Conservation (phyloP, 345 rosid species). For the Brassica incana region DNA sequence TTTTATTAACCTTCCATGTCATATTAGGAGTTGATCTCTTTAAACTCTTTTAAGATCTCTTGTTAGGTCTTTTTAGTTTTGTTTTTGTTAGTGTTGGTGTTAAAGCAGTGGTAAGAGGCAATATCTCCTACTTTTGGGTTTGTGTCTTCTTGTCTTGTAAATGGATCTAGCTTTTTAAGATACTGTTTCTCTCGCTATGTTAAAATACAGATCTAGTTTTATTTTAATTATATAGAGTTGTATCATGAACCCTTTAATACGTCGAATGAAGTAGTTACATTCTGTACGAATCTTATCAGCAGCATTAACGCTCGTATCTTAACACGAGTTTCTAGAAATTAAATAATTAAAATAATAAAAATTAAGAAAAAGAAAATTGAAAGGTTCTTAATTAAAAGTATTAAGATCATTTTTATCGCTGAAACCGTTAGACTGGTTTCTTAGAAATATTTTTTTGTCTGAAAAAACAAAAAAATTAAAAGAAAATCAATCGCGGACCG, state of each 20-base stretch:
- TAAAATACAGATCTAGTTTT: slow-evolving; percentile 12
- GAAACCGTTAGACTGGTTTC: too few relatives aligned
- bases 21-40: background rate
- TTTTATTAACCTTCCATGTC: background rate
- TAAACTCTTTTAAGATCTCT: background rate
- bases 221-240: background rate
- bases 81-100: slow-evolving; percentile 27
- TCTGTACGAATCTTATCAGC: background rate
- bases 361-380: too few relatives aligned
- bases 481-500: too few relatives aligned
- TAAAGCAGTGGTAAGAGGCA: slow-evolving; percentile 34
- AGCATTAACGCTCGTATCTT: too few relatives aligned
- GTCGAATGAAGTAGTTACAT: background rate
- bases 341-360: too few relatives aligned
- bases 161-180: slow-evolving; percentile 40
- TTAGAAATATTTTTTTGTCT: too few relatives aligned
- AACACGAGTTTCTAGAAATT: too few relatives aligned
- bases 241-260: slow-evolving; percentile 6
- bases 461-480: too few relatives aligned
- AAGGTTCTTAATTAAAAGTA: too few relatives aligned
- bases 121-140: slow-evolving; percentile 40
- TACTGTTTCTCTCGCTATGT: slow-evolving; percentile 35
- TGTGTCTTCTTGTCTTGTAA: slow-evolving; percentile 45
- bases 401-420: too few relatives aligned
- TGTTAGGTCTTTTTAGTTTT: background rate